phyloP scores from a whole-genome alignment of 352 stramenopile genomes.

The Phytophthora megakarya region DNA sequence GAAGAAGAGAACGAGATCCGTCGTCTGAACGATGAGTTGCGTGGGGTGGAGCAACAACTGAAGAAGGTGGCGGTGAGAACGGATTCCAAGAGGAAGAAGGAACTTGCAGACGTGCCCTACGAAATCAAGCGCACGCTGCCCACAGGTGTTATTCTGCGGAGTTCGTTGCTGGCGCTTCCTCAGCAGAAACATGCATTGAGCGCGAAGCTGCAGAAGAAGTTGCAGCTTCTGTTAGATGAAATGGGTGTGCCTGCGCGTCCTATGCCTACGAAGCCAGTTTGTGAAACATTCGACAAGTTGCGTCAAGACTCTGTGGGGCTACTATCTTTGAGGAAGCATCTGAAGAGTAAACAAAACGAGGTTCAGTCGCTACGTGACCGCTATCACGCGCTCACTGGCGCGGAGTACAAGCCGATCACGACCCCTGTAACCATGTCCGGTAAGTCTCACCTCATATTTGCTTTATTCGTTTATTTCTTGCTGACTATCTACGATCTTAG shows the following conservation, averaged over 20 bases:
- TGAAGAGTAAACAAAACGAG: constrained; percentile 65
- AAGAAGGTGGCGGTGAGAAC: constrained; percentile 68
- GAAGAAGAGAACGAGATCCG: constrained; percentile 73
- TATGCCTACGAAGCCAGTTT: constrained; percentile 74
- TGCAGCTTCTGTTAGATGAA: constrained; percentile 70
- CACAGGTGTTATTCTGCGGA: constrained; percentile 62
- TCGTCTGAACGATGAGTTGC: constrained; percentile 60
- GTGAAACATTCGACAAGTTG: constrained; percentile 63
- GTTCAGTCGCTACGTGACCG: constrained; percentile 52
- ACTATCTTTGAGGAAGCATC: constrained; percentile 60
- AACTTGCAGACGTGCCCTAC: constrained; percentile 63
- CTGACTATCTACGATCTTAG: constrained; percentile 29
- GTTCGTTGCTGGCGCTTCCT: constrained; percentile 53
- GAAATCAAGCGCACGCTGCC: constrained; percentile 59
- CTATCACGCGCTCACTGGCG: constrained; percentile 59
- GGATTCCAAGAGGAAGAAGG: constrained; percentile 78
- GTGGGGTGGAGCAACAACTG: constrained; percentile 63
- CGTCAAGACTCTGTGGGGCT: constrained; percentile 64
- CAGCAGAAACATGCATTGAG: constrained; percentile 59
- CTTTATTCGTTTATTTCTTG: background rate
- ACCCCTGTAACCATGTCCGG: constrained; percentile 43
- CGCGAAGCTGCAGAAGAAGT: constrained; percentile 68
- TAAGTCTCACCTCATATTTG: constrained; percentile 11
- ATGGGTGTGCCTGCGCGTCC: constrained; percentile 63
- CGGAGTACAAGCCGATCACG: constrained; percentile 53